Conservation (phyloP, 306 rosid genomes). For the Begonia masoniana region DNA sequence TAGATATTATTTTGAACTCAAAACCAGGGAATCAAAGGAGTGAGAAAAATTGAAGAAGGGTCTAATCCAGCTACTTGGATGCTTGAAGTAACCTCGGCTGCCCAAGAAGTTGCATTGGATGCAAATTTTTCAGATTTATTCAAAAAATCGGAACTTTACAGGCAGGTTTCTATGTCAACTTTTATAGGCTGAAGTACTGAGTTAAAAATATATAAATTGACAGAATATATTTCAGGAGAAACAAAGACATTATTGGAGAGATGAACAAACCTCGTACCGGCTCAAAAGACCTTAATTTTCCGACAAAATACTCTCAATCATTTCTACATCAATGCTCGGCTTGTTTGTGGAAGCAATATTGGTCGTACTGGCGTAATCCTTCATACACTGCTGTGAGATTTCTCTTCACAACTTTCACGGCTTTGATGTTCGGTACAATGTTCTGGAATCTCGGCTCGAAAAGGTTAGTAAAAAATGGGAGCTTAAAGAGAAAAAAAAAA, state of each 20-base stretch:
- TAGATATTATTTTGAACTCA: not conserved
- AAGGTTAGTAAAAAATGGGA: conserved; percentile 20
- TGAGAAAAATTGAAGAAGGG: conserved; percentile 18
- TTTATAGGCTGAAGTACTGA: not conserved
- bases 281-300: conserved; percentile 38
- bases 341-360: conserved; percentile 59
- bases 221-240: conserved; percentile 35
- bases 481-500: too few species aligned
- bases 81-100: conserved; percentile 29
- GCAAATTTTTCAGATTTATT: conserved; percentile 21
- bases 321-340: conserved; percentile 34
- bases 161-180: conserved; percentile 11
- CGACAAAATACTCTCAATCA: conserved; percentile 35
- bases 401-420: conserved; percentile 23
- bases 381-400: conserved; percentile 43
- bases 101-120: conserved; percentile 17
- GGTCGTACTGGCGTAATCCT: conserved; percentile 59
- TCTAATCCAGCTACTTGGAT: conserved; percentile 44
- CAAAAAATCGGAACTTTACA: conserved; percentile 23
- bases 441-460: conserved; percentile 50
- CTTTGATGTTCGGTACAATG: conserved; percentile 41
- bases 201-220: not conserved
- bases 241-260: conserved; percentile 38
- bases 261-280: conserved; percentile 38
- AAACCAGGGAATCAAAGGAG: conserved; percentile 23